Conservation (phyloP, 768 basidiomycete species). For the Austroboletus eburneus region DNA sequence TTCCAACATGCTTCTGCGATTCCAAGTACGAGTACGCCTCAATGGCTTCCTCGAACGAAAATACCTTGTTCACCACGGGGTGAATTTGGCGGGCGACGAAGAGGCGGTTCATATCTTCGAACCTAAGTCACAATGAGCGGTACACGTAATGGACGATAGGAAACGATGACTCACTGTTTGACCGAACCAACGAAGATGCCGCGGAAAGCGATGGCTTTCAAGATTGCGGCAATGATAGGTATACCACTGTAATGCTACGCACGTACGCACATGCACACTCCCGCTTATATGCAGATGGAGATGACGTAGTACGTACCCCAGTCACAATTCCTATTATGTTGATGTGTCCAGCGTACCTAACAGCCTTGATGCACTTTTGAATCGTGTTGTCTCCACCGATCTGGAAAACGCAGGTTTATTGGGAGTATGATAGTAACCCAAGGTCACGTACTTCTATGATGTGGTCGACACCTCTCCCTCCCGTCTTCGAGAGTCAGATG, state of each 20-base stretch:
- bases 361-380: constrained; percentile 37
- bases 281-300: too few species aligned
- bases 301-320: constrained; percentile 23
- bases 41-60: constrained; percentile 49
- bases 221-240: constrained; percentile 35
- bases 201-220: constrained; percentile 39
- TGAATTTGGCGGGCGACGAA: constrained; percentile 41
- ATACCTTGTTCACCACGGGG: constrained; percentile 55
- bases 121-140: constrained; percentile 30
- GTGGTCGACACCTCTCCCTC: constrained; percentile 32
- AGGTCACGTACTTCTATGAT: constrained; percentile 23
- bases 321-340: constrained; percentile 52
- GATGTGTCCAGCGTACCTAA: constrained; percentile 41
- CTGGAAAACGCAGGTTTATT: constrained; percentile 21
- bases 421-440: not conserved
- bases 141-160: not conserved
- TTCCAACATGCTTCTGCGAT: constrained; percentile 56
- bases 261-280: not conserved
- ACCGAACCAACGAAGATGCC: constrained; percentile 56
- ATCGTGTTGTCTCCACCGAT: constrained; percentile 55
- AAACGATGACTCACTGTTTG: constrained; percentile 42
- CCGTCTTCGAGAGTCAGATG: constrained; percentile 21
- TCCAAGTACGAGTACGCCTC: constrained; percentile 51
- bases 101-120: constrained; percentile 49
- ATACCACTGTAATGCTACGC: constrained; percentile 23